Evolutionary conservation across 371 early-diverging fungal genomes (phyloP), one percentile per base, ranked within the genome.

Genomic region (Circinella minor): DNA sequence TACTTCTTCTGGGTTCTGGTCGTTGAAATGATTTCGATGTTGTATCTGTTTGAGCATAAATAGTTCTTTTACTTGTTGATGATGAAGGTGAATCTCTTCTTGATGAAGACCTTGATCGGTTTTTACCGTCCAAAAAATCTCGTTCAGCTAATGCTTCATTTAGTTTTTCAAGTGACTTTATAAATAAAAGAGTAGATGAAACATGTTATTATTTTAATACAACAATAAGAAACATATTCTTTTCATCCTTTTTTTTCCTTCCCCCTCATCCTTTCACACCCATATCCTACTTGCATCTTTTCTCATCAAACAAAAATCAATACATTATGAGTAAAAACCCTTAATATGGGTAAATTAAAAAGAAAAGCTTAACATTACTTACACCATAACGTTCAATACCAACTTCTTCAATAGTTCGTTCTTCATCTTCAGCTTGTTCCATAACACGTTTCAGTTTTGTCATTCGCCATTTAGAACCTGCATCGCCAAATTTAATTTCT

Each of bases 381-480:
- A 61, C 57, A 27, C 88, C 90, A 59, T 89, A 94, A 67, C 91
- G 84, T 70, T 94, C 94, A 9, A 92, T 54, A 0, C 90, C 94
- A 34, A 94, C 89, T 65, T 92, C 89, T 55, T 90, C 81, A 14
- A 92, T 66, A 0, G 87, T 63, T 36, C 89, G 79, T 0, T 83
- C 85, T 66, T 92, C 91, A 60, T 90, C 91, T 57, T 88, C 85
- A 0, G 94, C 92, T 46, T 88, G 87, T 62, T 94, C 93, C 72
- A 81, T 80, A 39, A 90, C 84, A 43, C 91, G 84, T 68, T 85
- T 86, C 54, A 95, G 78, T 64, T 93, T 93, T 75, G 90, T 90
- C 93, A 94, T 95, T 61, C 94, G 81, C 95, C 95, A 95, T 15
- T 73, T 86, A 0, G 92, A 90, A 2, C 94, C 94, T 4, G 86